Evolutionary conservation across 2,329 filamentous ascomycete genomes (phyloP).

Genomic region (Cephalotrichum gorgonifer): DNA sequence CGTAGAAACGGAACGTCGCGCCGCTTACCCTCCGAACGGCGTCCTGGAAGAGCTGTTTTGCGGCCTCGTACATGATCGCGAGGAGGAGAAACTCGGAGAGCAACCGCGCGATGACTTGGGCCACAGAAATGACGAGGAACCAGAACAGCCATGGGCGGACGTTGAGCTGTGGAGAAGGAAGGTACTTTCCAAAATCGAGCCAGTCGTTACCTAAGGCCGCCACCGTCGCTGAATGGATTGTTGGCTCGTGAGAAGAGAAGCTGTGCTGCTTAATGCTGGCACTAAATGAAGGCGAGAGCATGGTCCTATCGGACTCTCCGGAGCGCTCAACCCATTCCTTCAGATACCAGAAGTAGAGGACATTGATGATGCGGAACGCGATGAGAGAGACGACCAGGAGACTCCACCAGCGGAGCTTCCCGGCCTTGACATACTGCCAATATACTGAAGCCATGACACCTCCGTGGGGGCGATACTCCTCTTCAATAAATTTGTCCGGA

Average conservation of each 20-base stretch:
- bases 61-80: constrained; percentile 69
- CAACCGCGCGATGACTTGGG: constrained; percentile 48
- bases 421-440: constrained; percentile 76
- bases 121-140: constrained; percentile 56
- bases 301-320: constrained; percentile 9
- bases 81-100: constrained; percentile 58
- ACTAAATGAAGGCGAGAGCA: not conserved
- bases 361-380: constrained; percentile 51
- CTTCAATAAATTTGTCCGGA: constrained; percentile 69
- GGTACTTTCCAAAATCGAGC: constrained; percentile 3
- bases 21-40: constrained; percentile 65
- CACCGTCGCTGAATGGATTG: not conserved
- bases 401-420: constrained; percentile 64
- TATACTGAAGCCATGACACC: constrained; percentile 69
- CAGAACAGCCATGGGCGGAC: constrained; percentile 65
- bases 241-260: not conserved
- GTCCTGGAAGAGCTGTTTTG: constrained; percentile 61
- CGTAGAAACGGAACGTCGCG: constrained; percentile 83
- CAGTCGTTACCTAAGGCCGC: not conserved
- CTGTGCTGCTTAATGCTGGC: not conserved
- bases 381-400: constrained; percentile 52
- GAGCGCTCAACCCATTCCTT: constrained; percentile 83
- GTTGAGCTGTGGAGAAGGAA: constrained; percentile 43
- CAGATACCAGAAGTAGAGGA: constrained; percentile 68
- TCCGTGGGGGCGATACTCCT: constrained; percentile 64